Conservation (phyloP, 495 filamentous ascomycete genomes). For the Aspergillus olivimuriae region DNA sequence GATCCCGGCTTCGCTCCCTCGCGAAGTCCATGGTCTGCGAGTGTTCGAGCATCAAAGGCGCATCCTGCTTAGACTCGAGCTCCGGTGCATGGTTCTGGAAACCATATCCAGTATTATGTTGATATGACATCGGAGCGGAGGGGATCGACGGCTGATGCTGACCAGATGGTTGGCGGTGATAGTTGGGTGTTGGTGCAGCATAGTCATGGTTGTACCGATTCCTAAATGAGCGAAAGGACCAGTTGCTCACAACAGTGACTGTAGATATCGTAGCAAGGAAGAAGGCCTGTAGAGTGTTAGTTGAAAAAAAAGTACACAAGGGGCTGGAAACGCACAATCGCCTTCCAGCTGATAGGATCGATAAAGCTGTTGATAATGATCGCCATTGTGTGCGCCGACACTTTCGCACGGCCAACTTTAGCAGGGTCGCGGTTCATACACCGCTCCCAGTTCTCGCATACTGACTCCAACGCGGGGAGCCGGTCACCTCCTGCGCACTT, state of each 20-base stretch:
- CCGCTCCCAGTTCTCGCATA: constrained; percentile 71
- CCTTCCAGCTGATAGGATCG: constrained; percentile 66
- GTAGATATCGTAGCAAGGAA: constrained; percentile 39
- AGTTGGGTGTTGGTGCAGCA: constrained; percentile 15
- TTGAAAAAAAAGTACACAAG: too few species aligned
- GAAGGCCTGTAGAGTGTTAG: constrained; percentile 29
- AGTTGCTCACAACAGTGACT: constrained; percentile 40
- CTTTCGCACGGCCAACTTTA: constrained; percentile 57
- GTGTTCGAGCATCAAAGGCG: constrained; percentile 33
- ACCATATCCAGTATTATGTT: constrained; percentile 21
- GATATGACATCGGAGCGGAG: constrained; percentile 17
- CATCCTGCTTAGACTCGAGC: constrained; percentile 22
- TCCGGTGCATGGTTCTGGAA: constrained; percentile 12
- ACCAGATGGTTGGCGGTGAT: constrained; percentile 15
- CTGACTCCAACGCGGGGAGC: constrained; percentile 62
- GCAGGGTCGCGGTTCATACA: constrained; percentile 78
- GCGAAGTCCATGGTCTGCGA: constrained; percentile 25
- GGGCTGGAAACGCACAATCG: constrained; percentile 46
- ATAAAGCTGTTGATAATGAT: constrained; percentile 71
- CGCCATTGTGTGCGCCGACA: constrained; percentile 72
- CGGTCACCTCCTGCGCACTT: constrained; percentile 55
- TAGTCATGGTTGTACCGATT: constrained; percentile 31
- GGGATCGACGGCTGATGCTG: constrained; percentile 23
- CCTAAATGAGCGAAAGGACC: constrained; percentile 42
- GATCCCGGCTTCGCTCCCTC: constrained; percentile 31